Evolutionary conservation across 176 grass and related monocot genomes (phyloP).

Genomic region (Ampelocalamus luodianensis): DNA sequence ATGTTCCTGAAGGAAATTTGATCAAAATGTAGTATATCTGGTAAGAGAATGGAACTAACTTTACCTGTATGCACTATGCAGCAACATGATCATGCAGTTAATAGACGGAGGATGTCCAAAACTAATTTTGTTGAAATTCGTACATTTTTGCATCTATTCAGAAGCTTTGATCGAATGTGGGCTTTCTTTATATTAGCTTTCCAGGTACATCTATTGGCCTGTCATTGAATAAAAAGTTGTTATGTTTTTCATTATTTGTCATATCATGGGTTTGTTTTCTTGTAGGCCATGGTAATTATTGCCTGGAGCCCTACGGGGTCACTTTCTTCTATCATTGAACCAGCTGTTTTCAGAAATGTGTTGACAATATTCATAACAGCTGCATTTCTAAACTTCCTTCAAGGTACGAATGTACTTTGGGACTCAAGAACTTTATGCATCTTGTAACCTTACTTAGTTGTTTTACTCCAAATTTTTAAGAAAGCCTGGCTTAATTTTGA

Average conservation of each 20-base stretch:
- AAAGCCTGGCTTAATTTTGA: background rate
- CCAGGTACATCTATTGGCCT: slow-evolving; percentile 59
- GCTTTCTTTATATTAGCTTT: slow-evolving; percentile 91
- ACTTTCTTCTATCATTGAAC: slow-evolving; percentile 61
- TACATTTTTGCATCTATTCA: slow-evolving; percentile 94
- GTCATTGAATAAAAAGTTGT: slow-evolving; percentile 20
- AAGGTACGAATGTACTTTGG: slow-evolving; percentile 57
- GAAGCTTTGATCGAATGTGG: slow-evolving; percentile 99
- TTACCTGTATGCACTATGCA: slow-evolving; percentile 18
- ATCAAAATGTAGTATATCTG: slow-evolving; percentile 1
- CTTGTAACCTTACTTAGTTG: no score
- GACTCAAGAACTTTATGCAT: no score
- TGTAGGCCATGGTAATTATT: slow-evolving; percentile 95
- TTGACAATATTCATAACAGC: slow-evolving; percentile 95
- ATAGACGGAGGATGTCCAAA: slow-evolving; percentile 59
- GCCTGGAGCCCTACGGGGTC: slow-evolving; percentile 82
- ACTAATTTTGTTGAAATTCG: slow-evolving; percentile 99
- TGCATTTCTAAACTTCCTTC: slow-evolving; percentile 90
- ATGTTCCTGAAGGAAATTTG: slow-evolving; percentile 27
- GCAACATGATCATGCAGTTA: slow-evolving; percentile 49
- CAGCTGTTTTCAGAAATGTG: slow-evolving; percentile 83
- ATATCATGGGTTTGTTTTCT: slow-evolving; percentile 40
- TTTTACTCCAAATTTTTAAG: slow-evolving; percentile 14
- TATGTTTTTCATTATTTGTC: slow-evolving; percentile 10
- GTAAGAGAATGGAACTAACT: slow-evolving; percentile 39